A percentile compares a stretch with the other conserved stretches of the same genome.
Conservation (phyloP, 1,139 yeast species). For the Candida sp. region DNA sequence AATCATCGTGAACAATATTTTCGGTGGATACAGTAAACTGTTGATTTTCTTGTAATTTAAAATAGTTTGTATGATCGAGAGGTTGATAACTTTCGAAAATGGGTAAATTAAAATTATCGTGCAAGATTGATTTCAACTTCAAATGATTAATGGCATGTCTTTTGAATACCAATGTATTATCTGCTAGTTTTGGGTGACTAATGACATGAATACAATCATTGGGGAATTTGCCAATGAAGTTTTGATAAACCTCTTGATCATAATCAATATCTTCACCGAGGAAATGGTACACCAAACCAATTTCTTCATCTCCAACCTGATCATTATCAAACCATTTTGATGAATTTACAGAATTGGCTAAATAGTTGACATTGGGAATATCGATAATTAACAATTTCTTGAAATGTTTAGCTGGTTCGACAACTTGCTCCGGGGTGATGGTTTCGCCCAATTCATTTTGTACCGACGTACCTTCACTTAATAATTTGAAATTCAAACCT, state of each 20-base stretch:
- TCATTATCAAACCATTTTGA: slow-evolving; percentile 24
- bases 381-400: slow-evolving; percentile 68
- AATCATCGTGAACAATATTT: slow-evolving; percentile 19
- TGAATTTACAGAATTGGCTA: slow-evolving; percentile 39
- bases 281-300: slow-evolving; percentile 69
- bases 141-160: slow-evolving; percentile 53
- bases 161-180: slow-evolving; percentile 57
- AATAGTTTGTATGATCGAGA: slow-evolving; percentile 10
- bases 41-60: slow-evolving; percentile 32
- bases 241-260: slow-evolving; percentile 37
- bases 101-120: slow-evolving; percentile 52
- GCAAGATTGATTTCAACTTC: slow-evolving; percentile 55
- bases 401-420: slow-evolving; percentile 59
- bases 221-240: slow-evolving; percentile 47
- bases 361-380: slow-evolving; percentile 56
- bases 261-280: slow-evolving; percentile 64
- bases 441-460: slow-evolving; percentile 55
- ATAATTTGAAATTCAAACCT: slow-evolving; percentile 54
- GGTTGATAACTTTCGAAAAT: slow-evolving; percentile 19
- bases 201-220: slow-evolving; percentile 56
- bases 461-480: slow-evolving; percentile 62
- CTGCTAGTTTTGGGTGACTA: slow-evolving; percentile 63
- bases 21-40: slow-evolving; percentile 22
- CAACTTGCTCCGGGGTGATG: slow-evolving; percentile 68
- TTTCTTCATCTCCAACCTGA: slow-evolving; percentile 29